These are phyloP conservation scores for Fusarium aywerte DNA, from an alignment of 2,329 filamentous ascomycete genomes.

Conservation along the genomic window DNA sequence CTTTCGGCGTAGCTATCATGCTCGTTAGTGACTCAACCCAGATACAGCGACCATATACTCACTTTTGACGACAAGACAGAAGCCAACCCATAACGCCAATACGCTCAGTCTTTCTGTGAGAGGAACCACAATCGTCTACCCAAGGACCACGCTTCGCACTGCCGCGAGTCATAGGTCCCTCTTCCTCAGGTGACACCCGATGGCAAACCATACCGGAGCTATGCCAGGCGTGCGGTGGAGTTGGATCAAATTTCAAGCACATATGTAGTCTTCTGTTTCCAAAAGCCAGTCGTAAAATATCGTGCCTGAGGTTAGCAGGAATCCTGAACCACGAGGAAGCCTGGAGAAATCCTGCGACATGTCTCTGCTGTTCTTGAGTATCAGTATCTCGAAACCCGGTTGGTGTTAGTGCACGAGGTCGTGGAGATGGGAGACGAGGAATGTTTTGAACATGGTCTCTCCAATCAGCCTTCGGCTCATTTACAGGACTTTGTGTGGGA, in stretches of 20 bases:
- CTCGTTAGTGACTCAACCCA: background rate
- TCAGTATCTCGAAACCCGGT: background rate
- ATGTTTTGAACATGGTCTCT: background rate
- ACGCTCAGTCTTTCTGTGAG: accelerated
- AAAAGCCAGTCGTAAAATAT: constrained; percentile 3
- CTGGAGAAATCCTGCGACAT: background rate
- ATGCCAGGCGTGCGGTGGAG: background rate
- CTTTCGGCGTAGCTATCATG: constrained; percentile 1
- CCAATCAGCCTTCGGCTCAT: background rate
- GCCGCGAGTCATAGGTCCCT: background rate
- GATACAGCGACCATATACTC: background rate
- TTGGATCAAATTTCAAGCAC: background rate
- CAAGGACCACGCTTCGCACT: background rate
- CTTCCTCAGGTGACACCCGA: background rate
- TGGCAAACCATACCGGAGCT: background rate
- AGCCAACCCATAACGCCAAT: background rate
- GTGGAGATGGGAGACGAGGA: background rate
- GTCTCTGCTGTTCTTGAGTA: background rate
- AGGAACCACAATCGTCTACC: background rate
- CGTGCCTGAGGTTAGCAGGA: background rate
- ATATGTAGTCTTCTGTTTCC: background rate
- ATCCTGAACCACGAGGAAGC: constrained; percentile 1
- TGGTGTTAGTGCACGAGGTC: background rate
- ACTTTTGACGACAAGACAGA: constrained; percentile 23
- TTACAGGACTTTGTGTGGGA: too few relatives aligned